Conservation (phyloP, 169 alveolate species). For the Theileria parva region DNA sequence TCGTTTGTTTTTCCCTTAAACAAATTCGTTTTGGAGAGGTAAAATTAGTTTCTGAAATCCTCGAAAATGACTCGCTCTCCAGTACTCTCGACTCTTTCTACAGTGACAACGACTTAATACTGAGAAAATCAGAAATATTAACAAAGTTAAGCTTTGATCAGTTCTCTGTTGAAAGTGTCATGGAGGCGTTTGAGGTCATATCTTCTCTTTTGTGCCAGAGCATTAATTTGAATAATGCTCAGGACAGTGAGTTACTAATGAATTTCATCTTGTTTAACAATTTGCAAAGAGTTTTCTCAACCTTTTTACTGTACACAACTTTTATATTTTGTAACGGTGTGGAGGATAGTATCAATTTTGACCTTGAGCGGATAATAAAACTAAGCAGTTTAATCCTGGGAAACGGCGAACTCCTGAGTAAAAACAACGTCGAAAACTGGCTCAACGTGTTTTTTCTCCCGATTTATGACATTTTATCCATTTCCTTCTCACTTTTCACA, state of each 20-base stretch:
- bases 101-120: not conserved
- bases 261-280: not conserved
- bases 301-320: not conserved
- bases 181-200: not conserved
- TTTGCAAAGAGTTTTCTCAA: not conserved
- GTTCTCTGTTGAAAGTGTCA: not conserved
- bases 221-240: too few species aligned
- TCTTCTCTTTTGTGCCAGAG: not conserved
- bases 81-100: constrained; percentile 27
- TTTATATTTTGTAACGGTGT: not conserved
- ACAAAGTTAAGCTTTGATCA: not conserved
- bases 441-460: not conserved
- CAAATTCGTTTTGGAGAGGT: not conserved
- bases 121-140: not conserved
- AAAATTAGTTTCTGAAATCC: not conserved
- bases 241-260: not conserved
- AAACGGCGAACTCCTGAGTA: not conserved
- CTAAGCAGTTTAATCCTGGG: not conserved
- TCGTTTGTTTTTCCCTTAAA: constrained; percentile 4
- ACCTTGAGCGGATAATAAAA: not conserved
- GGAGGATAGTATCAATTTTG: not conserved
- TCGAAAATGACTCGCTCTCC: constrained; percentile 15
- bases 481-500: not conserved
- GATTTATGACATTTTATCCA: not conserved
- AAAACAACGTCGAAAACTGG: not conserved